Evolutionary conservation across 306 rosid genomes (phyloP).

Genomic region (Prunus dulcis): DNA sequence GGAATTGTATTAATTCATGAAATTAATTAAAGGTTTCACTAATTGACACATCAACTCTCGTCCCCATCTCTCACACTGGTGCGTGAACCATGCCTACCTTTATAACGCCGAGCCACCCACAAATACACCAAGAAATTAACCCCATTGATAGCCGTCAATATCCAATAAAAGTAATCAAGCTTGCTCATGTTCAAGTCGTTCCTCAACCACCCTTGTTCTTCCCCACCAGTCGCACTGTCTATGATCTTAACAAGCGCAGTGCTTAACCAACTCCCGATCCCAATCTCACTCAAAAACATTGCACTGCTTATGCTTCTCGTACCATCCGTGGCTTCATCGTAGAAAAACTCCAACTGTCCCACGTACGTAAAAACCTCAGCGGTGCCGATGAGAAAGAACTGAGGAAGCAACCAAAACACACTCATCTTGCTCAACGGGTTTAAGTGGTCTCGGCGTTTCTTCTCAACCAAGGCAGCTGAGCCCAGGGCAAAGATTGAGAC

Average conservation of each 20-base stretch:
- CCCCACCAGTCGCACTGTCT: conserved; percentile 32
- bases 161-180: conserved; percentile 54
- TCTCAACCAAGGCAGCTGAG: conserved; percentile 48
- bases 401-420: conserved; percentile 65
- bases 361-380: conserved; percentile 68
- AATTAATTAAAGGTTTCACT: no score
- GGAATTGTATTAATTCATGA: neutral
- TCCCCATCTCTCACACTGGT: conserved; percentile 19
- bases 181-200: conserved; percentile 35
- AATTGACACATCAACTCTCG: neutral
- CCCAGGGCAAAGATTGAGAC: conserved; percentile 45
- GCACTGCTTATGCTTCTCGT: conserved; percentile 61
- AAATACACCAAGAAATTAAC: conserved; percentile 42
- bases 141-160: conserved; percentile 31
- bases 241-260: conserved; percentile 43
- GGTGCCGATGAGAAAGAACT: conserved; percentile 45
- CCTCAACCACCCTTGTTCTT: conserved; percentile 44
- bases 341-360: conserved; percentile 68
- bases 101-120: conserved; percentile 28
- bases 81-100: conserved; percentile 11
- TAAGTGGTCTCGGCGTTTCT: conserved; percentile 31
- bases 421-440: conserved; percentile 25
- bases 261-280: conserved; percentile 59
- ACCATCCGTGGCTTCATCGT: conserved; percentile 64
- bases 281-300: conserved; percentile 44